Evolutionary conservation across 2,329 filamentous ascomycete species (phyloP).

Genomic region (Fonsecaea pedrosoi): DNA sequence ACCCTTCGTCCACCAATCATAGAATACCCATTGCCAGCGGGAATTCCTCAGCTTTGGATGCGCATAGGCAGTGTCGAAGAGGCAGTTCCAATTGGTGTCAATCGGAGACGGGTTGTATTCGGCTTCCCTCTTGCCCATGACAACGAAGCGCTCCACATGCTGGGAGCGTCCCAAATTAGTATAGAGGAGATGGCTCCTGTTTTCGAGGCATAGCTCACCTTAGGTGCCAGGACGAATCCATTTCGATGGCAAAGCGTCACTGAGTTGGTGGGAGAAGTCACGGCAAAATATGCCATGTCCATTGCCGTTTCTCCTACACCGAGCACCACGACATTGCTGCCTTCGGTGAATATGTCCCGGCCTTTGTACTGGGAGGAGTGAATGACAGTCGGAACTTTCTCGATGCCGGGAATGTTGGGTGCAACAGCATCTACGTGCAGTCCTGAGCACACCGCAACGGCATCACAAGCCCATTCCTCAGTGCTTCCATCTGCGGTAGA

Average conservation of each 20-base stretch:
- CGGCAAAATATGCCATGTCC: slow-evolving; percentile 23
- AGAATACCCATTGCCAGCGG: slow-evolving; percentile 16
- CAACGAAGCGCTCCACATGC: slow-evolving; percentile 17
- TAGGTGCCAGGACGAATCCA: slow-evolving; percentile 23
- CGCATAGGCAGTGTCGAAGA: slow-evolving; percentile 18
- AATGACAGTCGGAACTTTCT: slow-evolving; percentile 18
- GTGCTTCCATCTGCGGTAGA: not conserved
- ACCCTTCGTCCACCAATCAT: slow-evolving; percentile 19
- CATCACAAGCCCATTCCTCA: slow-evolving; percentile 23
- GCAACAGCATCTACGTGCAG: slow-evolving; percentile 11
- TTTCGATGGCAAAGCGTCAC: slow-evolving; percentile 19
- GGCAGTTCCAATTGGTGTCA: slow-evolving; percentile 20
- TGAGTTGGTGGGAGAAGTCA: slow-evolving; percentile 18
- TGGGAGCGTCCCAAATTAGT: not conserved
- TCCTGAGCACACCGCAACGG: slow-evolving; percentile 17
- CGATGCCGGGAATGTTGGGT: slow-evolving; percentile 18
- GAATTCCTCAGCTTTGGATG: slow-evolving; percentile 16
- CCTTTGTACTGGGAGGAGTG: slow-evolving; percentile 24
- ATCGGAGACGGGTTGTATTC: slow-evolving; percentile 10
- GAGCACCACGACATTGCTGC: slow-evolving; percentile 21
- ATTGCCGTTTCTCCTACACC: slow-evolving; percentile 22
- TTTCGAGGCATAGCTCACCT: slow-evolving; percentile 2
- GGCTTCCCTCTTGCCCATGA: slow-evolving; percentile 12
- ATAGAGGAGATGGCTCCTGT: not conserved
- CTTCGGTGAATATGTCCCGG: slow-evolving; percentile 14